Evolutionary conservation across 148 eudicot genomes (phyloP), one percentile per base, ranked within the genome.

Genomic region (Fagopyrum homotropicum): DNA sequence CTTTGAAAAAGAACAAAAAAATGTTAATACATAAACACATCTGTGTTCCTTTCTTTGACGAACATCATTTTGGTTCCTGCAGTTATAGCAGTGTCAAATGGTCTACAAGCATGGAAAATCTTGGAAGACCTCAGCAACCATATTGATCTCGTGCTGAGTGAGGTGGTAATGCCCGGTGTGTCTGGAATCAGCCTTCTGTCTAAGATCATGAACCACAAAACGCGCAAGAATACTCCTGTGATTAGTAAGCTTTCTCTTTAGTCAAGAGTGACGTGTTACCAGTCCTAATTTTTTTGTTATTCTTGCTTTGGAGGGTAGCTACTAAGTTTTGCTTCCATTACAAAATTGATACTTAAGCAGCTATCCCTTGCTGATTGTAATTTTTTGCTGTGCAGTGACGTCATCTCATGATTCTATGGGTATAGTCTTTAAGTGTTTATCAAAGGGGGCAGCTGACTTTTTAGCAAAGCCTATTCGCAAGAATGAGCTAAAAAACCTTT

Each of bases 321-420:
- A 5, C 73, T 69, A 40, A 4, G 17, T 30, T 14, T 54, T 35
- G 49, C 29, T 19, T 35, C 49, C 15, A 10, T 75, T 70, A 15
- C 51, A 64, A 19, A 16, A 52, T 56, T 71, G 72, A 69, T 84
- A 60, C 79, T 73, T 77, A 69, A 79, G 75, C 76, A 80, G 80
- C 85, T 79, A 79, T 15, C 82, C 63, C 75, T 30, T 77, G 63
- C 71, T 60, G 82, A 78, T 68, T 81, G 84, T 78, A 81, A 78
- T 26, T 40, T 4, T 35, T 66, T 66, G 0, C 43, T 15, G 71
- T 86, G 93, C 93, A 91, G 97, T 91, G 97, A 91, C 86, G 88
- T 91, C 97, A 71, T 85, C 89, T 79, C 84, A 87, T 80, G 93
- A 89, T 86, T 88, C 97, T 59, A 89, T 89, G 90, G 86, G 97